Conservation (phyloP, 257 asterid genomes). For the Scutellaria galericulata region DNA sequence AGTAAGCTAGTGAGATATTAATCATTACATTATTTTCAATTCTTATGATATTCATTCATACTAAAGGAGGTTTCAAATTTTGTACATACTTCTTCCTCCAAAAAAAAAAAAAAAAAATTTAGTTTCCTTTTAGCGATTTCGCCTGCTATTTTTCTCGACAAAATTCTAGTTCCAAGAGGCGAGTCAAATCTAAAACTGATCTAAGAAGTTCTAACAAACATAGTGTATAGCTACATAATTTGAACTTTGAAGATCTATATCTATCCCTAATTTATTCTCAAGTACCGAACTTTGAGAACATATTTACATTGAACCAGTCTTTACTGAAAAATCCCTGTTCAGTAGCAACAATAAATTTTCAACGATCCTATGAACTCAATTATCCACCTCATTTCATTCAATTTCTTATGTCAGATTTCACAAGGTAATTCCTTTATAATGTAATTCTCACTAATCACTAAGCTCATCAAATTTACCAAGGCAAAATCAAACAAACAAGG, state of each 20-base stretch:
- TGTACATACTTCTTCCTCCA: no score
- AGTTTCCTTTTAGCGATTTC: background rate
- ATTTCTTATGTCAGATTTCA: background rate
- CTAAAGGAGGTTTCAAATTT: background rate
- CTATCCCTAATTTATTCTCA: no score
- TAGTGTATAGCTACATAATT: no score
- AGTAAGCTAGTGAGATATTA: background rate
- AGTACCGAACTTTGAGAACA: no score
- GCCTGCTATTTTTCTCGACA: background rate
- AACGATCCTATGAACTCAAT: constrained; percentile 5
- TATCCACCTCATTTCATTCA: constrained; percentile 17
- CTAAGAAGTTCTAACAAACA: background rate
- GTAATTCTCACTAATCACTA: constrained; percentile 7
- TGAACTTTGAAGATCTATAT: no score
- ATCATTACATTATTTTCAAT: no score
- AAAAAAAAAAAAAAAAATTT: no score
- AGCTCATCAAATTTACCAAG: constrained; percentile 9
- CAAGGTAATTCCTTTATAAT: constrained; percentile 19
- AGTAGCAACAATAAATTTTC: background rate
- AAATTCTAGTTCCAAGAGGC: no score
- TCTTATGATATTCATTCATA: background rate
- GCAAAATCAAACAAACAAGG: constrained; percentile 21
- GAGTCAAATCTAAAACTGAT: background rate
- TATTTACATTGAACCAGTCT: background rate
- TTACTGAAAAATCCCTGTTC: background rate